A percentile compares a stretch with the other conserved stretches of the same genome.
Conservation (phyloP, 257 asterid genomes). For the Sherardia arvensis region DNA sequence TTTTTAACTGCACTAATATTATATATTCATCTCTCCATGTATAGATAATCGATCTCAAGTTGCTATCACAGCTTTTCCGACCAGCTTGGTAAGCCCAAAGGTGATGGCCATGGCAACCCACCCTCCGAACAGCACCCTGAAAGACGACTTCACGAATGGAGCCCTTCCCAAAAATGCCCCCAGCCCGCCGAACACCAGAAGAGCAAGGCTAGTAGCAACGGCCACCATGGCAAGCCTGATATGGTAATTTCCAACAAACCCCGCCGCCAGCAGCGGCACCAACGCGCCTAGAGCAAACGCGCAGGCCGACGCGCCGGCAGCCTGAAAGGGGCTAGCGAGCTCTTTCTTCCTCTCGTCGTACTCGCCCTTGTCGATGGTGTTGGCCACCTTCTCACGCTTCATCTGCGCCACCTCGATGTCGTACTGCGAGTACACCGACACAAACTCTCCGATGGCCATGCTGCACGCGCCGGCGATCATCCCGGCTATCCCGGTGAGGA, state of each 20-base stretch:
- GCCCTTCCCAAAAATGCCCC: conserved; percentile 53
- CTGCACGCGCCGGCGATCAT: conserved; percentile 61
- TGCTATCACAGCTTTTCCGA: conserved; percentile 24
- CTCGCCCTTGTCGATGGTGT: background rate
- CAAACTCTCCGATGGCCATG: conserved; percentile 79
- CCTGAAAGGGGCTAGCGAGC: conserved; percentile 51
- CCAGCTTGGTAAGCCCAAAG: conserved; percentile 48
- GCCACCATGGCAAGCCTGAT: conserved; percentile 51
- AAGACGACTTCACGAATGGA: conserved; percentile 29
- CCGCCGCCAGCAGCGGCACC: conserved; percentile 57
- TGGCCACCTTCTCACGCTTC: conserved; percentile 16
- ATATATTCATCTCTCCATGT: no score
- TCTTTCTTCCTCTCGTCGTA: conserved; percentile 16
- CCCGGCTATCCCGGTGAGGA: conserved; percentile 58
- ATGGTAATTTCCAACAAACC: conserved; percentile 23
- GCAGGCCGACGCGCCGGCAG: conserved; percentile 47
- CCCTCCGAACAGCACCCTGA: conserved; percentile 61
- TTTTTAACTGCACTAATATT: no score
- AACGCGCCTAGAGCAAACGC: conserved; percentile 55
- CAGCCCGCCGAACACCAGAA: conserved; percentile 42
- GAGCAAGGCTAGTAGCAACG: conserved; percentile 44
- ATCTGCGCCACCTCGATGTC: conserved; percentile 59
- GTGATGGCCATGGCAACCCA: conserved; percentile 68
- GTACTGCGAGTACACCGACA: conserved; percentile 55
- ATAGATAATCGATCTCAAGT: background rate